Conservation (phyloP, 2,329 filamentous ascomycete genomes). For the Sphaerulina vaccinii region DNA sequence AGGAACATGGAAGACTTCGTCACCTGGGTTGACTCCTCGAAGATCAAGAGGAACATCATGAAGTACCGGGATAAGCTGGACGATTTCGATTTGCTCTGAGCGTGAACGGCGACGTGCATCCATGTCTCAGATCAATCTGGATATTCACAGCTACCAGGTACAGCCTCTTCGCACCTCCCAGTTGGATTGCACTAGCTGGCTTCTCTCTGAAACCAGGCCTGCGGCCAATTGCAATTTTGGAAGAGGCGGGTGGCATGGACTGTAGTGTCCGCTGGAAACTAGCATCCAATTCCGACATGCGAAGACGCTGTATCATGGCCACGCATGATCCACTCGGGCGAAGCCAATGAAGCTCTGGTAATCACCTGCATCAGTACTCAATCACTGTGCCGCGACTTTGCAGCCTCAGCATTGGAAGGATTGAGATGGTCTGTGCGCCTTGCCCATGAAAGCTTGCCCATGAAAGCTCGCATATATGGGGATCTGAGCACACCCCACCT, state of each 20-base stretch:
- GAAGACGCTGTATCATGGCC: not conserved
- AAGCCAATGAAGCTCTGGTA: not conserved
- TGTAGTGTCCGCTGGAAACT: too few relatives aligned
- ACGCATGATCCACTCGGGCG: too few relatives aligned
- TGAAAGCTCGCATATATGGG: conserved; percentile 15
- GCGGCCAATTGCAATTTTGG: too few relatives aligned
- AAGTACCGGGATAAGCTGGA: conserved; percentile 93
- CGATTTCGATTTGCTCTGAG: conserved; percentile 85
- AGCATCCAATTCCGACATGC: not conserved
- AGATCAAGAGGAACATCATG: conserved; percentile 96
- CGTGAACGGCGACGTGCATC: not conserved
- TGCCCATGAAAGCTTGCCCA: conserved; percentile 12
- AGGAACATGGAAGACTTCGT: conserved; percentile 92
- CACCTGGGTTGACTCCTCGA: conserved; percentile 92
- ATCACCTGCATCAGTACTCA: not conserved
- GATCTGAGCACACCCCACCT: conserved; percentile 16
- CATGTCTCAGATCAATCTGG: not conserved
- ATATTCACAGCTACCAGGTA: too few relatives aligned
- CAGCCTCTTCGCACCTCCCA: too few relatives aligned
- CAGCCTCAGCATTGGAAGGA: conserved; percentile 9
- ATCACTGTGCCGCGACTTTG: conserved; percentile 9
- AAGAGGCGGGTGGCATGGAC: not conserved
- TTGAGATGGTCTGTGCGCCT: conserved; percentile 8
- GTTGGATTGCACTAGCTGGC: too few relatives aligned
- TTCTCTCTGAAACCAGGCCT: too few relatives aligned